Percentiles rank a stretch among this genome's conserved stretches.
phyloP scores from a whole-genome alignment of 1,139 yeast species.

The Yamadazyma atmosphaerica region DNA sequence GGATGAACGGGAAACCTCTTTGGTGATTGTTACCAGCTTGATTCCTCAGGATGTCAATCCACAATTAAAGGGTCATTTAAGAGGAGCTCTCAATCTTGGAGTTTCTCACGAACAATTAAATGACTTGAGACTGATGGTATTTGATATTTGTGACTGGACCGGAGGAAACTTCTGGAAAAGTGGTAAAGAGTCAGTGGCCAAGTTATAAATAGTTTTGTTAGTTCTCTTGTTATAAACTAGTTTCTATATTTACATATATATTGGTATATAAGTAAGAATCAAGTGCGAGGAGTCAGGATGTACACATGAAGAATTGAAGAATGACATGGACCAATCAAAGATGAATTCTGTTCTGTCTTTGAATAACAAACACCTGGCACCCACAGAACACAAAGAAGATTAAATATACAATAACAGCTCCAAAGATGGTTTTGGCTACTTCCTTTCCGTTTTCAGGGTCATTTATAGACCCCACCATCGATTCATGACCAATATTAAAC shows the following conservation, averaged over 20 bases:
- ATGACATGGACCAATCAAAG: slow-evolving; percentile 18
- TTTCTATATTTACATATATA: too few relatives aligned
- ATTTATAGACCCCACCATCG: slow-evolving; percentile 86
- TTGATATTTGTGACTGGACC: slow-evolving; percentile 72
- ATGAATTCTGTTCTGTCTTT: slow-evolving; percentile 59
- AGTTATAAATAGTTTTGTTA: slow-evolving; percentile 26
- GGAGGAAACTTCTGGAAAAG: slow-evolving; percentile 52
- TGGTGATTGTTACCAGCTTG: slow-evolving; percentile 75
- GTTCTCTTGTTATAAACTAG: too few relatives aligned
- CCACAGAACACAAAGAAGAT: slow-evolving; percentile 88
- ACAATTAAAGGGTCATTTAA: slow-evolving; percentile 85
- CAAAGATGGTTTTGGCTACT: slow-evolving; percentile 87
- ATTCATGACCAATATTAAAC: slow-evolving; percentile 79
- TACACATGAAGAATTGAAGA: too few relatives aligned
- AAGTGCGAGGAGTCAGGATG: too few relatives aligned
- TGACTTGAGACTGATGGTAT: slow-evolving; percentile 60
- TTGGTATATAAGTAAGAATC: too few relatives aligned
- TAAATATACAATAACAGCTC: slow-evolving; percentile 84
- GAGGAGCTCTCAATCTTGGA: slow-evolving; percentile 82
- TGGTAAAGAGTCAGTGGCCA: slow-evolving; percentile 66
- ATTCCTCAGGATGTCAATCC: slow-evolving; percentile 96
- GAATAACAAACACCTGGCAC: slow-evolving; percentile 66
- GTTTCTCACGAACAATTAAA: slow-evolving; percentile 64
- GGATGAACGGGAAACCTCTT: slow-evolving; percentile 68
- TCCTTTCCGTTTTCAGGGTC: slow-evolving; percentile 94